Evolutionary conservation across 176 grass and related monocot genomes (phyloP).

Genomic region (Luzula sylvatica): DNA sequence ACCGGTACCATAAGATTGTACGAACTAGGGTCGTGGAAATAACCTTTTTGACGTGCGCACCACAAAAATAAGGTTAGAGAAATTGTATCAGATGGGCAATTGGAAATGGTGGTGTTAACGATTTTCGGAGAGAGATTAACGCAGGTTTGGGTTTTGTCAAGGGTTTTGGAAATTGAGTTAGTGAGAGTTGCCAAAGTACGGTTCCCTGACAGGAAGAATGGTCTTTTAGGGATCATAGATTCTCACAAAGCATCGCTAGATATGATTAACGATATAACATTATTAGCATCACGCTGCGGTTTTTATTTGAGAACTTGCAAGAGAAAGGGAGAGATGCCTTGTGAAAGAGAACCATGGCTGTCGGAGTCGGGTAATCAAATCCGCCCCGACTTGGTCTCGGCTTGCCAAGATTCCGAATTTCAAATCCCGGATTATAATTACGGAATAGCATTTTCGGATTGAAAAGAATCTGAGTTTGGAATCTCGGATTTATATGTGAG

Average conservation of each 20-base stretch:
- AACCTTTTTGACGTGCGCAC: constrained; percentile 58
- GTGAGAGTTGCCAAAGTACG: constrained; percentile 6
- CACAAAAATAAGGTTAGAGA: constrained; percentile 77
- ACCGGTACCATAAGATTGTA: constrained; percentile 64
- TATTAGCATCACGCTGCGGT: neutral
- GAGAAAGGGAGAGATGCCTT: neutral
- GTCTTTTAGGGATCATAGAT: constrained; percentile 21
- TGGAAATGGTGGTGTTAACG: constrained; percentile 37
- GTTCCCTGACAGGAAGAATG: constrained; percentile 6
- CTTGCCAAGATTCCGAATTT: too few relatives aligned
- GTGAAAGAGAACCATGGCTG: too few relatives aligned
- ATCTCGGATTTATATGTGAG: too few relatives aligned
- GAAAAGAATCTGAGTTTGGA: too few relatives aligned
- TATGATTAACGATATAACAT: neutral
- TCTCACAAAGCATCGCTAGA: constrained; percentile 6
- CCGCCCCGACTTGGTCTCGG: too few relatives aligned
- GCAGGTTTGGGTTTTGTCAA: neutral
- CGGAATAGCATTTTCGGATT: too few relatives aligned
- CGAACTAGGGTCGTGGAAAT: constrained; percentile 55
- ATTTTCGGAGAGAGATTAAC: constrained; percentile 34
- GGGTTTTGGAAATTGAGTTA: constrained; percentile 16
- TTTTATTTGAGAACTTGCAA: neutral
- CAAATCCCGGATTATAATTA: too few relatives aligned
- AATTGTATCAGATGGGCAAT: constrained; percentile 53
- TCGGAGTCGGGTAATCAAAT: too few relatives aligned